These are phyloP conservation scores for Vitis hybrid DNA, from an alignment of 177 flowering plant species.

Conservation along the genomic window DNA sequence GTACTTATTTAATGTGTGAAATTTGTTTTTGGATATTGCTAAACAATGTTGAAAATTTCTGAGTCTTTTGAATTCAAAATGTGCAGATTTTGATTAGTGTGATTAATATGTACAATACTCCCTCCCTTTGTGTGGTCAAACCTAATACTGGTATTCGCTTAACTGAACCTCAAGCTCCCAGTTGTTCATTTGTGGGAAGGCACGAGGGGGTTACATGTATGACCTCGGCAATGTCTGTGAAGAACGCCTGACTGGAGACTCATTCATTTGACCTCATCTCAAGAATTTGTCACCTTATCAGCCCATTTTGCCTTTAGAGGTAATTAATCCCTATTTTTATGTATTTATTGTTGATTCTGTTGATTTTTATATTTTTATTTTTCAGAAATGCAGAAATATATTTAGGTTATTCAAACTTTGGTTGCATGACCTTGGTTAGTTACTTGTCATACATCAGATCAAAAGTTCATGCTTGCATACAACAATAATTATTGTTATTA, in stretches of 20 bases:
- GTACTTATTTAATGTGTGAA: no score
- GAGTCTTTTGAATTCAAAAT: not conserved
- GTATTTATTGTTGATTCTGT: not conserved
- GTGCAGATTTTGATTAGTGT: constrained; percentile 57
- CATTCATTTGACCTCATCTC: constrained; percentile 84
- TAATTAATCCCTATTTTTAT: constrained; percentile 13
- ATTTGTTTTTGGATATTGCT: no score
- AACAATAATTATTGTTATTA: no score
- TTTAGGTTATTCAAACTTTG: not conserved
- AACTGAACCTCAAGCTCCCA: constrained; percentile 12
- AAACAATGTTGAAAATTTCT: no score
- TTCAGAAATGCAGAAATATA: no score
- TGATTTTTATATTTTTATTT: not conserved
- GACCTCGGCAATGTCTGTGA: constrained; percentile 43
- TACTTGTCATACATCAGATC: no score
- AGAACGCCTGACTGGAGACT: constrained; percentile 55
- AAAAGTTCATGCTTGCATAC: no score
- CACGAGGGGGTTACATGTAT: constrained; percentile 30
- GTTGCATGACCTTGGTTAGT: not conserved
- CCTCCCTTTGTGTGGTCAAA: constrained; percentile 30
- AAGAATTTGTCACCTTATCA: constrained; percentile 86
- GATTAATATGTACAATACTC: constrained; percentile 36
- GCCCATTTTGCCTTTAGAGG: constrained; percentile 97
- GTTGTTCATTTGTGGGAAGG: constrained; percentile 23
- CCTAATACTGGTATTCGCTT: constrained; percentile 10